Evolutionary conservation across 1,284 basidiomycete genomes (phyloP), one percentile per base, ranked within the genome.

Genomic region (Papiliotrema terrestris): DNA sequence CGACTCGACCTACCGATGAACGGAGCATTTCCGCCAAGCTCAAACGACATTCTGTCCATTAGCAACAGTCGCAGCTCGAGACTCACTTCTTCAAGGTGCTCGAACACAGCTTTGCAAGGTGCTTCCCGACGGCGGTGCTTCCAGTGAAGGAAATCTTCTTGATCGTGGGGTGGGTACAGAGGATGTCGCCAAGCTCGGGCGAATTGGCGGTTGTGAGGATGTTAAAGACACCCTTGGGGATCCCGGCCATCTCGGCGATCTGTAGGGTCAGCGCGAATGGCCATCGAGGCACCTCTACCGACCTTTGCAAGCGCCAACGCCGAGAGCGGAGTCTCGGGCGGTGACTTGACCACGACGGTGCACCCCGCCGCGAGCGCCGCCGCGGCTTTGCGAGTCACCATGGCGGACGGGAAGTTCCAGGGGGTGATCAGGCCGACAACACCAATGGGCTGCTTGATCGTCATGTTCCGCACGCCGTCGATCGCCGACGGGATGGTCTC

Each of bases 161-260:
- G 36, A 47, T 47, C 8, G 22, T 47, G 8, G 45, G 45, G 32
- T 47, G 45, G 45, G 45, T 47, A 29, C 25, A 29, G 5, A 47
- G 45, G 25, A 47, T 36, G 14, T 47, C 32, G 14, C 45, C 45
- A 8, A 47, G 15, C 17, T 15, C 17, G 17, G 45, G 29, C 3
- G 45, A 47, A 19, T 32, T 51, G 46, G 48, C 43, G 1, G 66
- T 63, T 57, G 91, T 89, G 32, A 96, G 83, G 49, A 95, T 81
- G 74, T 97, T 96, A 73, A 97, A 85, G 48, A 95, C 91, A 46
- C 94, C 94, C 46, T 88, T 84, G 15, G 94, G 93, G 52, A 97
- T 79, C 32, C 92, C 93, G 17, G 91, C 93, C 56, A 89, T 84
- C 46, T 82, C 82, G 5, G 85, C 83, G 20, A 94, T 82, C 86